Conservation (phyloP, 352 stramenopile genomes). For the Phytophthora boehmeriae region DNA sequence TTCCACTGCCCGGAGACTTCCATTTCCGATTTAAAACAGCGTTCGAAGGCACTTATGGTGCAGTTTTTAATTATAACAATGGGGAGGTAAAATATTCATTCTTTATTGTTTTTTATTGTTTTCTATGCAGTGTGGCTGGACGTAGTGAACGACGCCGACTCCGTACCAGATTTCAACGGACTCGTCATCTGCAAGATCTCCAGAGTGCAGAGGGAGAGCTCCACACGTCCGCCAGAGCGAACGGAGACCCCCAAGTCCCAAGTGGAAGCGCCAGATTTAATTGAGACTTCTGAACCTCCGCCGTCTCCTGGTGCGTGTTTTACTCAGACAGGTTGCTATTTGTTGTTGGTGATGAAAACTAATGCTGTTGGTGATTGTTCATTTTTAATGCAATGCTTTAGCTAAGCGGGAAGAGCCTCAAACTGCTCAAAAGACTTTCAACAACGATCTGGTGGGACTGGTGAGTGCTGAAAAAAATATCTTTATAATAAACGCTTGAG, state of each 20-base stretch:
- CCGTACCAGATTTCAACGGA: conserved; percentile 81
- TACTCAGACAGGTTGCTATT: too few species aligned
- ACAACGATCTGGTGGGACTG: conserved; percentile 83
- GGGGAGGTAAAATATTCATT: conserved; percentile 3
- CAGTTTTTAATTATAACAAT: neutral
- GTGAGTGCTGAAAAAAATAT: conserved; percentile 30
- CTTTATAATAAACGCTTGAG: neutral
- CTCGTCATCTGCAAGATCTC: conserved; percentile 84
- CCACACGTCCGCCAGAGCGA: conserved; percentile 45
- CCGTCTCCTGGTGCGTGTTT: conserved; percentile 33
- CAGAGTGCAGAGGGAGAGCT: conserved; percentile 58
- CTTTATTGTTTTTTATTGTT: neutral
- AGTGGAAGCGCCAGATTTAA: conserved; percentile 65
- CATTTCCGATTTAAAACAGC: conserved; percentile 89
- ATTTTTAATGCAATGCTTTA: too few species aligned
- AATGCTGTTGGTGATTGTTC: too few species aligned
- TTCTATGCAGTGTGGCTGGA: conserved; percentile 76
- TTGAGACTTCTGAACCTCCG: conserved; percentile 64
- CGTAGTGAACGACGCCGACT: conserved; percentile 69
- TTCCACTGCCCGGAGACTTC: conserved; percentile 80
- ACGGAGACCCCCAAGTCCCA: conserved; percentile 33
- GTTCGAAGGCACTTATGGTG: conserved; percentile 87
- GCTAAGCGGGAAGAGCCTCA: conserved; percentile 59
- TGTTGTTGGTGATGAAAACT: too few species aligned
- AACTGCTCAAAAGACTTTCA: conserved; percentile 64